Base-by-base conservation (phyloP, 129 eudicot species). In the Ambrosia artemisiifolia region DNA sequence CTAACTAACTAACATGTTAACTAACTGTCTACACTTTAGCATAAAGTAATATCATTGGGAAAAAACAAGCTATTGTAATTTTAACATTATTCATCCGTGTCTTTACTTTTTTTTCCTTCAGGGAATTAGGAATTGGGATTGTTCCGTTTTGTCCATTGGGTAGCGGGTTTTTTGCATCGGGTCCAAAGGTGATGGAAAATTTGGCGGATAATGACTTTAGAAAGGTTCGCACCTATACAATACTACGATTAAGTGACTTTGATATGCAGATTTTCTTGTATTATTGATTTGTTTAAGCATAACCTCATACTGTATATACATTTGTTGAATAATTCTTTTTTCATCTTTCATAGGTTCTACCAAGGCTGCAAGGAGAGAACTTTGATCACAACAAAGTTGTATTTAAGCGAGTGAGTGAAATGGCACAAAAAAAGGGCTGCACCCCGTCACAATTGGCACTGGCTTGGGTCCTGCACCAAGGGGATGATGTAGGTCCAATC, bases 91-190 rank as follows among this genome's bases (percentile, higher is more conserved):
- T 11, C 5, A 24, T 19, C 57, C 2, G 3, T 54, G 19, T 54
- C 5, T 54, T 19, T 8, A 19, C 13, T 54, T 54, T 54, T 6
- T 32, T 20, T 5, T 44, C 19, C 5, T 59, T 0, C 70, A 88
- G 91, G 75, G 91, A 88, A 77, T 81, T 85, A 56, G 90, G 91
- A 53, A 91, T 91, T 8, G 91, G 95, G 30, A 85, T 87, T 36
- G 95, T 87, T 63, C 86, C 88, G 47, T 87, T 74, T 65, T 71
- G 81, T 75, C 93, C 92, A 10, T 68, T 87, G 30, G 92, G 91
- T 8, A 67, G 85, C 24, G 89, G 92, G 14, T 86, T 84, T 72
- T 80, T 86, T 8, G 78, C 85, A 38, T 40, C 73, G 0, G 96
- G 89, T 43, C 78, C 84, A 7, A 77, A 85, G 74, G 18, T 89